Evolutionary conservation across 1,284 basidiomycete genomes (phyloP).

Genomic region (Pascua sp.): DNA sequence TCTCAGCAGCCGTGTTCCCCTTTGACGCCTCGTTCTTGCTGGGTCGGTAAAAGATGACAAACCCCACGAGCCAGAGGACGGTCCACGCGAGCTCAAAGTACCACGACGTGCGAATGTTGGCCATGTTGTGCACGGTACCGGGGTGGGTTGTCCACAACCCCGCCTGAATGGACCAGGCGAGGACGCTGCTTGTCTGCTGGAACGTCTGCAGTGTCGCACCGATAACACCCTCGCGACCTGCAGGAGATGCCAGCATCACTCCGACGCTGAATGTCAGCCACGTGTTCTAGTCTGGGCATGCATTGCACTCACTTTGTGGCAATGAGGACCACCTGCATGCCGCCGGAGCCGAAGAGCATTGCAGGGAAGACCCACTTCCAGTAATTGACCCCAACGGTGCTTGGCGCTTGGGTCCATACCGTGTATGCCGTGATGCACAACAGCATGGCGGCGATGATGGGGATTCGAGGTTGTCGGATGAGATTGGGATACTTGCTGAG

Average conservation of each 20-base stretch:
- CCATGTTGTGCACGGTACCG: conserved; percentile 2
- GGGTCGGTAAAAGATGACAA: conserved; percentile 5
- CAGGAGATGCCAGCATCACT: conserved; percentile 3
- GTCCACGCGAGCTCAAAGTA: conserved; percentile 13
- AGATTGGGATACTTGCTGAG: conserved; percentile 9
- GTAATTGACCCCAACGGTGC: conserved; percentile 16
- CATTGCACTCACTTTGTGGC: conserved; percentile 21
- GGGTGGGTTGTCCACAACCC: conserved; percentile 8
- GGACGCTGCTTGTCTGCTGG: conserved; percentile 3
- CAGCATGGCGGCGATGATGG: conserved; percentile 22
- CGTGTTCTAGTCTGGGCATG: background rate
- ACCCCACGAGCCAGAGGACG: conserved; percentile 5
- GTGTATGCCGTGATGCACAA: conserved; percentile 17
- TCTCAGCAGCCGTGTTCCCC: background rate
- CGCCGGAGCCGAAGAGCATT: conserved; percentile 21
- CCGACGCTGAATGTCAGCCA: conserved; percentile 1
- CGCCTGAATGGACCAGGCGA: conserved; percentile 9
- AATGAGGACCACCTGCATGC: conserved; percentile 21
- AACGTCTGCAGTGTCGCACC: conserved; percentile 10
- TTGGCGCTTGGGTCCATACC: conserved; percentile 11
- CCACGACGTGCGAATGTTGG: conserved; percentile 2
- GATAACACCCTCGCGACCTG: conserved; percentile 19
- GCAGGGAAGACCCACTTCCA: conserved; percentile 26
- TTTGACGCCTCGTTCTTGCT: background rate
- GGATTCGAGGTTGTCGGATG: conserved; percentile 14